Conservation (phyloP, 2,329 filamentous ascomycete species). For the Aspergillus eucalypticola region DNA sequence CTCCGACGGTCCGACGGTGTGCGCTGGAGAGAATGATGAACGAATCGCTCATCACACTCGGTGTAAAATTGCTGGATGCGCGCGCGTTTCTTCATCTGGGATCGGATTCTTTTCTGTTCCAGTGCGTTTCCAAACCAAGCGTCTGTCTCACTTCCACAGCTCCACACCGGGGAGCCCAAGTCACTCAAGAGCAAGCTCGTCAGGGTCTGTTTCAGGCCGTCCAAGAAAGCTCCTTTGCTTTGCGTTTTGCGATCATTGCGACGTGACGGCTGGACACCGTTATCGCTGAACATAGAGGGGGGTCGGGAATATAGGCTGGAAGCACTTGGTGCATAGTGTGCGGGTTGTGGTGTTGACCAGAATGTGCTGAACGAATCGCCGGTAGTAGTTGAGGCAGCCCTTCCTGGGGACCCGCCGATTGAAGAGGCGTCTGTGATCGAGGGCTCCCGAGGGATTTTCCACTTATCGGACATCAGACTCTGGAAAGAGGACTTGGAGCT, state of each 20-base stretch:
- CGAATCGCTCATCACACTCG: constrained; percentile 36
- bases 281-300: constrained; percentile 45
- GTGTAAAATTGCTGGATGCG: constrained; percentile 41
- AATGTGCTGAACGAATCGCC: constrained; percentile 78
- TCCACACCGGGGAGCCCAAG: constrained; percentile 80
- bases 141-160: constrained; percentile 90
- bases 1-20: constrained; percentile 28
- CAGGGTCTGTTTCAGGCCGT: constrained; percentile 74
- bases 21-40: constrained; percentile 26
- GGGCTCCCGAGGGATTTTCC: constrained; percentile 58
- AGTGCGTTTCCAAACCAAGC: constrained; percentile 68
- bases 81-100: constrained; percentile 43
- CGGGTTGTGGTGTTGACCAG: constrained; percentile 79
- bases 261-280: constrained; percentile 32
- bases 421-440: constrained; percentile 63
- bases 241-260: constrained; percentile 50
- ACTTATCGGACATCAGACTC: constrained; percentile 69
- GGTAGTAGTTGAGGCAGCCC: constrained; percentile 68
- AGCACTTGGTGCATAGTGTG: constrained; percentile 63
- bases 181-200: constrained; percentile 87
- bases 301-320: constrained; percentile 56
- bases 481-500: constrained; percentile 66
- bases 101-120: constrained; percentile 51
- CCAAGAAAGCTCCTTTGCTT: constrained; percentile 76
- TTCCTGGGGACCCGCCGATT: constrained; percentile 59